Evolutionary conservation across 2,329 filamentous ascomycete genomes (phyloP).

Genomic region (Pleoardoris graminearum): DNA sequence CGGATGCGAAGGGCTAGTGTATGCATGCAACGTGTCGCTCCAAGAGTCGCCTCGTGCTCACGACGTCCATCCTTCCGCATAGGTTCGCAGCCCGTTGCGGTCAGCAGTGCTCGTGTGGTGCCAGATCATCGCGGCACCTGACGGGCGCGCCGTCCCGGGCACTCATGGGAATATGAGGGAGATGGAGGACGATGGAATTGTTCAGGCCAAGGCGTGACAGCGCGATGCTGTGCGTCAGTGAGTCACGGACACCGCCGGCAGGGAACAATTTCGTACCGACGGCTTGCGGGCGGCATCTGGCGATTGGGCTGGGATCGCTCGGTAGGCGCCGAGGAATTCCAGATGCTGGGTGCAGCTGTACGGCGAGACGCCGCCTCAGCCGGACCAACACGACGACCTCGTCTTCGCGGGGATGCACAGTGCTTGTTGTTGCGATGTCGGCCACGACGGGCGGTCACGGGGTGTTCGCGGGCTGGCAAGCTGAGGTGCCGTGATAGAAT

Average conservation of each 20-base stretch:
- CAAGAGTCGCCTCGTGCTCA: constrained; percentile 39
- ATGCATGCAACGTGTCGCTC: constrained; percentile 45
- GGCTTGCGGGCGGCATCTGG: constrained; percentile 2
- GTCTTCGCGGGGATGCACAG: no score
- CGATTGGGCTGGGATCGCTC: neutral
- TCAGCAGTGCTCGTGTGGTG: constrained; percentile 34
- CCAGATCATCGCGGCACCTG: constrained; percentile 41
- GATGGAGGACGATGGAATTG: constrained; percentile 13
- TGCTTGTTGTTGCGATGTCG: neutral
- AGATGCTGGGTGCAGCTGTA: neutral
- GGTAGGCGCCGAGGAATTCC: constrained; percentile 4
- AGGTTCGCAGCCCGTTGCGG: constrained; percentile 39
- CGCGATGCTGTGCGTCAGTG: constrained; percentile 23
- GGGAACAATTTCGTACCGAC: constrained; percentile 11
- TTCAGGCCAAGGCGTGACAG: neutral
- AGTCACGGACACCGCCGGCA: constrained; percentile 17
- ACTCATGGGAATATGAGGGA: constrained; percentile 2
- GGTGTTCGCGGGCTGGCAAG: constrained; percentile 3
- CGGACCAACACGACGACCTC: no score
- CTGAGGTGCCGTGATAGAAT: constrained; percentile 9
- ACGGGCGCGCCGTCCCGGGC: constrained; percentile 40
- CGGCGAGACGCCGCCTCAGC: constrained; percentile 4
- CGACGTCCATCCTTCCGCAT: constrained; percentile 32
- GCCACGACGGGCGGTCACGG: neutral
- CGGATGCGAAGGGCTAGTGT: constrained; percentile 45